Evolutionary conservation across 2,329 filamentous ascomycete species (phyloP).

Genomic region (Didymella keratinophila): DNA sequence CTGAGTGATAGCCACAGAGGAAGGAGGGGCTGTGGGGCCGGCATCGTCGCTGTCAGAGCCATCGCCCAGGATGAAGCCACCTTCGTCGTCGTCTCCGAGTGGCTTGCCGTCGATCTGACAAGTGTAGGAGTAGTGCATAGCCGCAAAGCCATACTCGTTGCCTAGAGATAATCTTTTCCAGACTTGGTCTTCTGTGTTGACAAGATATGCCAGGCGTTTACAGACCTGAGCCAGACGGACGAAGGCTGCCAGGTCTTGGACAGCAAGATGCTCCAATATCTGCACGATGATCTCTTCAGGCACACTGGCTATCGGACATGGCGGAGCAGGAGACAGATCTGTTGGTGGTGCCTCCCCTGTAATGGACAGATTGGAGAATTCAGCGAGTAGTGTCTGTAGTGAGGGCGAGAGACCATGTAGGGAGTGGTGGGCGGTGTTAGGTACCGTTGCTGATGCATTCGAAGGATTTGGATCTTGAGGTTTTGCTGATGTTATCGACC

Average conservation of each 20-base stretch:
- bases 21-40: constrained; percentile 9
- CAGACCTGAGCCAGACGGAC: constrained; percentile 80
- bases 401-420: constrained; percentile 63
- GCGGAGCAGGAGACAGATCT: constrained; percentile 74
- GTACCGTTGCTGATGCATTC: constrained; percentile 61
- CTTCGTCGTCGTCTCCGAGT: constrained; percentile 47
- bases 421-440: constrained; percentile 65
- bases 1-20: constrained; percentile 36
- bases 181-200: constrained; percentile 81
- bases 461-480: constrained; percentile 57
- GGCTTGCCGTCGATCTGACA: constrained; percentile 64
- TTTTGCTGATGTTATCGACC: constrained; percentile 45
- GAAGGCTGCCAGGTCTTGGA: constrained; percentile 78
- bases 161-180: constrained; percentile 82
- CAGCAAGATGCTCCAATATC: constrained; percentile 75
- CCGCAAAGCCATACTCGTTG: constrained; percentile 76
- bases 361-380: constrained; percentile 76
- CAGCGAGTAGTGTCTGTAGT: constrained; percentile 73
- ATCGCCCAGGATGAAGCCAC: constrained; percentile 41
- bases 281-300: constrained; percentile 87
- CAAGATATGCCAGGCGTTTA: constrained; percentile 84
- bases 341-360: constrained; percentile 71
- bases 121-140: constrained; percentile 83
- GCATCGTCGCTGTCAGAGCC: constrained; percentile 26
- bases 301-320: constrained; percentile 79